Evolutionary conservation across 202 grass and related monocot genomes (phyloP), one percentile per base, ranked within the genome.

Genomic region (Zizania palustris): DNA sequence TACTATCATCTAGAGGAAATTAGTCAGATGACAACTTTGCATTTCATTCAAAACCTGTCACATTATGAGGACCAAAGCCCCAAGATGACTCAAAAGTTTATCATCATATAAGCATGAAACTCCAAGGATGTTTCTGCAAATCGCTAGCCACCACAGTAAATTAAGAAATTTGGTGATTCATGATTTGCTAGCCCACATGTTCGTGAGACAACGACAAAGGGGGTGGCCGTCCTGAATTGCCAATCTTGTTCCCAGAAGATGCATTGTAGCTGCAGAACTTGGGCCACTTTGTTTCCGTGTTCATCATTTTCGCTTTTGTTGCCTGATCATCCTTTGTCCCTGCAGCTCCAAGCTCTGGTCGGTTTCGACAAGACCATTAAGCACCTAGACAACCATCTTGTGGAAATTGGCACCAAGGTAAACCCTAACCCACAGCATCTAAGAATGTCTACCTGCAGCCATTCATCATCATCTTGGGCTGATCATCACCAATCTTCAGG

Each of bases 261-360:
- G 65, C 48, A 61, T 14, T 66, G 21, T 11, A 79, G 38, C n/a
- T 68, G 28, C 19, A 10, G 6, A 34, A 14, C 66, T 43, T 14
- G 51, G 16, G n/a, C 3, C 28, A 56, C 65, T 20, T 1, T 45
- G 28, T 75, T 37, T 45, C 48, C 58, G 57, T 73, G 60, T 59
- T 48, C 9, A 8, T 43, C 10, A 49, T 9, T 43, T 75, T 41
- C 37, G 5, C 15, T 16, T 14, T 61, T 62, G 19, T 60, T 42
- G 16, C 76, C 7, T 81, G 39, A 54, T 77, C 50, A 36, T 22
- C 15, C 56, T 83, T 85, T 38, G 44, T 9, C 81, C 15, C 57
- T 95, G 67, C 87, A 99, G 96, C 74, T 99, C 40, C 87, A 99
- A 99, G 72, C 96, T 75, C 81, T 99, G 58, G 96, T 99, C 71